Conservation (phyloP, 139 green algal genomes). For the Asterochloris erici region DNA sequence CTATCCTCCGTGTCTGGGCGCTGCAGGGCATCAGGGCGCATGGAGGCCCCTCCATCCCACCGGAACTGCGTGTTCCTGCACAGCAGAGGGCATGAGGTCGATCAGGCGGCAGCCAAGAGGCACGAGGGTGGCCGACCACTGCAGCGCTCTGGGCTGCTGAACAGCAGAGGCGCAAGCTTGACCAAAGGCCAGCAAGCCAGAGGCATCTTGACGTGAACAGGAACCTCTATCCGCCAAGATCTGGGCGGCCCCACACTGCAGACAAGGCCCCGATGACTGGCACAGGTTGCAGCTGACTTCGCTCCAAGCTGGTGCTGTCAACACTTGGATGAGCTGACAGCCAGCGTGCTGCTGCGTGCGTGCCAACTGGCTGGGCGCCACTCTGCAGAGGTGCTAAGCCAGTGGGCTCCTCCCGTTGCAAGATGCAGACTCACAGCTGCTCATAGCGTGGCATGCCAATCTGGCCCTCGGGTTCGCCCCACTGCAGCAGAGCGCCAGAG, state of each 20-base stretch:
- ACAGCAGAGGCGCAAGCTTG: not conserved
- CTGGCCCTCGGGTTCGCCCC: not conserved
- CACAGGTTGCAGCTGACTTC: not conserved
- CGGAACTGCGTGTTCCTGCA: not conserved
- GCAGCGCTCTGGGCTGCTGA: not conserved
- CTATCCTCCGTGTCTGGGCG: constrained; percentile 39
- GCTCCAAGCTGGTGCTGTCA: not conserved
- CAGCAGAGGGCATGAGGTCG: not conserved
- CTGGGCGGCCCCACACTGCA: no score
- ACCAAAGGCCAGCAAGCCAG: not conserved
- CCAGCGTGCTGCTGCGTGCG: not conserved
- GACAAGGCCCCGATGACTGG: no score
- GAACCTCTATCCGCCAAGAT: no score
- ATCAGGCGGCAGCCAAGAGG: not conserved
- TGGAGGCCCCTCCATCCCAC: constrained; percentile 32
- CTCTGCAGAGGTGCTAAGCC: not conserved
- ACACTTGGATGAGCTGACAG: not conserved
- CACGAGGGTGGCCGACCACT: not conserved
- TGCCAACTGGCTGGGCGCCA: not conserved
- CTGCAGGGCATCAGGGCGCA: constrained; percentile 34
- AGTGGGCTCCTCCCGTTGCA: no score
- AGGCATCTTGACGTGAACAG: no score
- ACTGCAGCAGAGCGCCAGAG: constrained; percentile 1
- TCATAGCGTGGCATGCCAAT: constrained; percentile 4
- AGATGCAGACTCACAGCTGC: not conserved